phyloP scores from a whole-genome alignment of 129 eudicot species.

The Tanacetum coccineum region DNA sequence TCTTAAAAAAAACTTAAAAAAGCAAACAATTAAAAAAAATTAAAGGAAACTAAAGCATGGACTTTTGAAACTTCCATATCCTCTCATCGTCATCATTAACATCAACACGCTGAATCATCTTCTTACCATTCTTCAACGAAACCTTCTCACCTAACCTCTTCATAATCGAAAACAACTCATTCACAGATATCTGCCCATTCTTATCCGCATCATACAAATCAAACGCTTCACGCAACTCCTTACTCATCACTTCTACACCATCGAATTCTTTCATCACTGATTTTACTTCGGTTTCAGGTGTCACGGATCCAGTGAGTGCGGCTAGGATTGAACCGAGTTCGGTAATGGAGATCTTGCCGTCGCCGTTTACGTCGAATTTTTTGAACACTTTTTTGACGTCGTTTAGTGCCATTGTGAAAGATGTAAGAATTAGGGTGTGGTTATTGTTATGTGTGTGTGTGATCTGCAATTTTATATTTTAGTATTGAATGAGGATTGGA shows the following conservation, averaged over 20 bases:
- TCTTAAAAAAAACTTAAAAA: too few species aligned
- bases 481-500: too few species aligned
- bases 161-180: conserved; percentile 67
- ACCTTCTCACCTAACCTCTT: conserved; percentile 75
- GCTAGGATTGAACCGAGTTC: conserved; percentile 60
- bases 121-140: conserved; percentile 67
- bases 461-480: too few species aligned
- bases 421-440: conserved; percentile 3
- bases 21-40: too few species aligned
- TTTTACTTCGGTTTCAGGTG: conserved; percentile 48
- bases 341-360: conserved; percentile 60
- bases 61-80: too few species aligned
- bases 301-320: conserved; percentile 63
- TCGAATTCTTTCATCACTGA: conserved; percentile 71
- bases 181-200: conserved; percentile 76
- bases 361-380: conserved; percentile 76
- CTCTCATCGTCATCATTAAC: conserved; percentile 89
- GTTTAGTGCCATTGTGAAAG: conserved; percentile 27
- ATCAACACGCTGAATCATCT: conserved; percentile 75
- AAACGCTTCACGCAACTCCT: conserved; percentile 84
- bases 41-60: too few species aligned
- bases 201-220: conserved; percentile 72
- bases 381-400: conserved; percentile 51
- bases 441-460: neutral
- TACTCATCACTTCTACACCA: conserved; percentile 37